Conservation (phyloP, 768 basidiomycete species). For the Lepiota venenata region DNA sequence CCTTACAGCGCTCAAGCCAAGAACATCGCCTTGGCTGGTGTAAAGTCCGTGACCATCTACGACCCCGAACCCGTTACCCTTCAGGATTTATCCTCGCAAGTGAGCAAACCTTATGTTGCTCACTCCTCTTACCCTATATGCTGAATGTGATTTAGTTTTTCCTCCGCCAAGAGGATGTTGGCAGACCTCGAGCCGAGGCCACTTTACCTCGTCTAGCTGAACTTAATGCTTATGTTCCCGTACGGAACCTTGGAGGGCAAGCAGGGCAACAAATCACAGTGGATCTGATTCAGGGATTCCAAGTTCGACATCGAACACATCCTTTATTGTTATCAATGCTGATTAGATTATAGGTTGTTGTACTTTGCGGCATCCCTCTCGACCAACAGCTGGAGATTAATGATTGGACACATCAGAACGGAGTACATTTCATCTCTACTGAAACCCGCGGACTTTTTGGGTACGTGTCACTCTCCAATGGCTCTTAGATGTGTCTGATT, state of each 20-base stretch:
- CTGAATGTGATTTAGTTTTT: conserved; percentile 66
- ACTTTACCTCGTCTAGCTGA: conserved; percentile 89
- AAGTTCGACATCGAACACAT: conserved; percentile 48
- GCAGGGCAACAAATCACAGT: conserved; percentile 75
- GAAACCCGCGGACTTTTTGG: conserved; percentile 94
- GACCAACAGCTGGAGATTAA: conserved; percentile 92
- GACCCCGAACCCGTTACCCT: conserved; percentile 87
- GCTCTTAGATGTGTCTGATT: neutral
- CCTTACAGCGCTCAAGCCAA: conserved; percentile 58
- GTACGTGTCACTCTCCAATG: conserved; percentile 37
- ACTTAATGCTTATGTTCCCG: conserved; percentile 94
- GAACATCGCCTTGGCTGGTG: conserved; percentile 92
- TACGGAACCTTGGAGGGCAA: conserved; percentile 77
- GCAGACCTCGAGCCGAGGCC: conserved; percentile 82
- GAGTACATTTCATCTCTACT: conserved; percentile 87
- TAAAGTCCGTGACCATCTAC: conserved; percentile 94
- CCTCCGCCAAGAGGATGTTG: conserved; percentile 82
- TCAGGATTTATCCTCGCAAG: conserved; percentile 93
- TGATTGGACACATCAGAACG: conserved; percentile 89
- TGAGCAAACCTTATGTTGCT: conserved; percentile 29
- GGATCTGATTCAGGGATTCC: conserved; percentile 84
- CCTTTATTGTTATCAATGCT: conserved; percentile 7
- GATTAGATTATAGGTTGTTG: conserved; percentile 62
- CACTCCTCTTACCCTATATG: neutral
- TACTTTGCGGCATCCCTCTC: conserved; percentile 75